These are phyloP conservation scores for Candida nemodendra DNA, from an alignment of 805 yeast genomes.

Conservation along the genomic window DNA sequence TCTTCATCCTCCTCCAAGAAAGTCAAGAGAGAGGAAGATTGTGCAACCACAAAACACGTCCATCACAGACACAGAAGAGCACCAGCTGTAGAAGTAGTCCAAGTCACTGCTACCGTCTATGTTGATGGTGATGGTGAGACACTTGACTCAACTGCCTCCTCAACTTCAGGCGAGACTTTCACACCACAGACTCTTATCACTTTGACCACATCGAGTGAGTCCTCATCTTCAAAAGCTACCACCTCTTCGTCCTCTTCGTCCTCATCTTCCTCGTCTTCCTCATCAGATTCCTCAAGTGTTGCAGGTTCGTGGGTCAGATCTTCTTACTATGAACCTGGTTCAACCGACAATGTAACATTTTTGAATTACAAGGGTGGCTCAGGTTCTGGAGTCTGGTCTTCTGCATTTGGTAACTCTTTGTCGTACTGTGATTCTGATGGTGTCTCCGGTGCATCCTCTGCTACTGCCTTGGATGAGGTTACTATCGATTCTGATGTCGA, in stretches of 20 bases:
- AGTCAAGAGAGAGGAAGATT: constrained; percentile 38
- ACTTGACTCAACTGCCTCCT: constrained; percentile 26
- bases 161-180: constrained; percentile 19
- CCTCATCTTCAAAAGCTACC: constrained; percentile 17
- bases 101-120: constrained; percentile 76
- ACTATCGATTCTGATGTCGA: constrained; percentile 73
- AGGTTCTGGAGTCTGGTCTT: constrained; percentile 87
- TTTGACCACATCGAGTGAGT: constrained; percentile 24
- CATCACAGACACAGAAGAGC: constrained; percentile 60
- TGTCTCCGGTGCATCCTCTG: constrained; percentile 62
- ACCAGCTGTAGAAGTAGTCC: constrained; percentile 59
- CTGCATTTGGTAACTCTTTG: constrained; percentile 87
- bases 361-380: constrained; percentile 79
- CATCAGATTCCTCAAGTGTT: constrained; percentile 24
- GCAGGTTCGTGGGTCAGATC: constrained; percentile 69
- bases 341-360: constrained; percentile 71
- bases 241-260: constrained; percentile 37
- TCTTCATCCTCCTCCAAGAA: constrained; percentile 39
- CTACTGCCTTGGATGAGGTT: constrained; percentile 68
- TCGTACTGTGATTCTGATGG: constrained; percentile 83
- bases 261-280: constrained; percentile 21
- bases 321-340: constrained; percentile 65
- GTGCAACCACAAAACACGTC: constrained; percentile 42
- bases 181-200: constrained; percentile 29
- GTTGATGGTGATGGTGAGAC: constrained; percentile 60